Evolutionary conservation across 768 basidiomycete genomes (phyloP).

Genomic region (Mycena indigotica): DNA sequence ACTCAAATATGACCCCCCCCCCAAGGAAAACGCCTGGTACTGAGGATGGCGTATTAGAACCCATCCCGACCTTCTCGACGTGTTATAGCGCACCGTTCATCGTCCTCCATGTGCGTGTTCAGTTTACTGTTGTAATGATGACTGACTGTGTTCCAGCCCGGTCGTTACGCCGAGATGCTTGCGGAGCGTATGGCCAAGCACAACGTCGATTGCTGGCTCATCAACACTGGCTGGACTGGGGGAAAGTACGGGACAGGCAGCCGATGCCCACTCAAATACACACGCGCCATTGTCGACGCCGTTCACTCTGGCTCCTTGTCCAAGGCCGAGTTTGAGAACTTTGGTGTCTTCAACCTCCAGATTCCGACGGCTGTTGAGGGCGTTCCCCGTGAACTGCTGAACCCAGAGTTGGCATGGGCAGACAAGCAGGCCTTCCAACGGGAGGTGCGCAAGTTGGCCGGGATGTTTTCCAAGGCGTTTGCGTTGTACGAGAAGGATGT

Average conservation of each 20-base stretch:
- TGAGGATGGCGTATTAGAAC: constrained; percentile 96
- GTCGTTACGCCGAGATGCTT: constrained; percentile 96
- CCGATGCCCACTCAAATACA: constrained; percentile 95
- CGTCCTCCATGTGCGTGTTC: constrained; percentile 76
- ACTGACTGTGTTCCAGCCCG: constrained; percentile 52
- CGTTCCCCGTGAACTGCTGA: constrained; percentile 88
- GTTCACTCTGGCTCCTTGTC: constrained; percentile 93
- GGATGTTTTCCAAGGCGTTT: constrained; percentile 96
- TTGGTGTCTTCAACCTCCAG: constrained; percentile 78
- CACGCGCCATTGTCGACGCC: constrained; percentile 94
- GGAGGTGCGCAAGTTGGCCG: constrained; percentile 84
- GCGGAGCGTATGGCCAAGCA: constrained; percentile 89
- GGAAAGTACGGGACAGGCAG: constrained; percentile 91
- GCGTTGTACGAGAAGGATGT: constrained; percentile 89
- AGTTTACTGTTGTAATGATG: background rate
- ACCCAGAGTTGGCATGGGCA: constrained; percentile 85
- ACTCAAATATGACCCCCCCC: constrained; percentile 22
- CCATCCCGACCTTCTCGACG: constrained; percentile 98
- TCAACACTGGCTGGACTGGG: constrained; percentile 98
- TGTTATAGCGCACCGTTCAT: constrained; percentile 99
- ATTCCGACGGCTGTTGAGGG: constrained; percentile 84
- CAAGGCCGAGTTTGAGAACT: constrained; percentile 83
- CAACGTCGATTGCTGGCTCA: constrained; percentile 93
- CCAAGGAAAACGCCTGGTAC: constrained; percentile 95
- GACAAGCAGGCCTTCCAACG: constrained; percentile 88